phyloP scores from a whole-genome alignment of 371 early-diverging fungal species.

The Rhizopus sp. region DNA sequence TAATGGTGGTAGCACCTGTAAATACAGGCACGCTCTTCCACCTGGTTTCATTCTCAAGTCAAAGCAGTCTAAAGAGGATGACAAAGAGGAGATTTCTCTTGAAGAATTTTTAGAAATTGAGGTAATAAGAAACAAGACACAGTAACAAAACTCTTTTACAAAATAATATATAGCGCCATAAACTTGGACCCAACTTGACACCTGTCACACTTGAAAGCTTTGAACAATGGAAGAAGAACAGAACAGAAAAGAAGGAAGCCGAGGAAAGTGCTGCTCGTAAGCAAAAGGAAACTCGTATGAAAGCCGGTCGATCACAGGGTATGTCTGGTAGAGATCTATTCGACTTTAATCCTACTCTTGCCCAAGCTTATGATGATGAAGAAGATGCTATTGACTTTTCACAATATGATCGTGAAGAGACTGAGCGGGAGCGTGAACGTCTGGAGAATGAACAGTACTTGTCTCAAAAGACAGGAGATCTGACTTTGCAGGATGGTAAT shows the following conservation, averaged over 20 bases:
- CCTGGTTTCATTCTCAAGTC: constrained; percentile 96
- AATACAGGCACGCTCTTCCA: constrained; percentile 96
- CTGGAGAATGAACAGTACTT: constrained; percentile 38
- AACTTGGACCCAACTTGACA: constrained; percentile 90
- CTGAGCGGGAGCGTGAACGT: constrained; percentile 47
- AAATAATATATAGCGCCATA: constrained; percentile 78
- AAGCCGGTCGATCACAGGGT: constrained; percentile 88
- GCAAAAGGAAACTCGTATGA: constrained; percentile 87
- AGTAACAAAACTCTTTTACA: background rate
- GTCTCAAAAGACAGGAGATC: constrained; percentile 22
- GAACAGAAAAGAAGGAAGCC: constrained; percentile 73
- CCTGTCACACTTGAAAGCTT: constrained; percentile 97
- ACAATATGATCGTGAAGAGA: constrained; percentile 51
- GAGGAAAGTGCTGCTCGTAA: constrained; percentile 70
- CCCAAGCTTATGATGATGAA: constrained; percentile 77
- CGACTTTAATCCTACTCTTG: constrained; percentile 94
- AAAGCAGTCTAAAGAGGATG: constrained; percentile 78
- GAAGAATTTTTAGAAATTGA: constrained; percentile 97
- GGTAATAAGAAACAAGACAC: constrained; percentile 41
- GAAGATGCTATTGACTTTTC: constrained; percentile 68
- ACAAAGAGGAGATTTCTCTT: constrained; percentile 82
- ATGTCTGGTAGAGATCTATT: constrained; percentile 98
- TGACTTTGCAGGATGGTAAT: constrained; percentile 27
- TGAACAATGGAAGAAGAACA: constrained; percentile 93
- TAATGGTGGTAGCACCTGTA: constrained; percentile 85